Evolutionary conservation across 1,139 yeast species (phyloP).

Genomic region (Blastobotrys malaysiensis): DNA sequence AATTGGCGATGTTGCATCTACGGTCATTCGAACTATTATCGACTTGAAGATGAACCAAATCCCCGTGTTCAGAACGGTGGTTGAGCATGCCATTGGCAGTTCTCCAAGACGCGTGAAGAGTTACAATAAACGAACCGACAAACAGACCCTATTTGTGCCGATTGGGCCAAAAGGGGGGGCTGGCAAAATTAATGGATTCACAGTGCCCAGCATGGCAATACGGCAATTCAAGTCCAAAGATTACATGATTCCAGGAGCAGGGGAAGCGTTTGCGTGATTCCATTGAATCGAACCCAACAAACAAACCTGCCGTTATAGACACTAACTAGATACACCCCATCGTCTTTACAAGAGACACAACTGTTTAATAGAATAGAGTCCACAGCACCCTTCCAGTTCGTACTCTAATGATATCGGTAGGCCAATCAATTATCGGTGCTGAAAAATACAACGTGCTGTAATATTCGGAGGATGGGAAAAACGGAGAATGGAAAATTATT

Average conservation of each 20-base stretch:
- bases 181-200: constrained; percentile 17
- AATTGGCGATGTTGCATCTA: constrained; percentile 26
- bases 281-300: too few species aligned
- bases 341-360: too few species aligned
- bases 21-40: constrained; percentile 13
- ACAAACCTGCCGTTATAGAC: too few species aligned
- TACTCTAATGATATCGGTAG: too few species aligned
- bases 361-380: not conserved
- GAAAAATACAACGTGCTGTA: not conserved
- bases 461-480: not conserved
- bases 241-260: constrained; percentile 16
- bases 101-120: not conserved
- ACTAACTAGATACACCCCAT: too few species aligned
- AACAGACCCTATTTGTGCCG: constrained; percentile 12
- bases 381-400: not conserved
- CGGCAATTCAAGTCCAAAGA: constrained; percentile 16
- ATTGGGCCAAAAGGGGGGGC: constrained; percentile 19
- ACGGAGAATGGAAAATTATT: not conserved
- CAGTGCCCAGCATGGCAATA: constrained; percentile 18
- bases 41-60: constrained; percentile 17
- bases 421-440: not conserved
- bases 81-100: constrained; percentile 16
- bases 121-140: not conserved
- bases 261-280: not conserved
- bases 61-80: constrained; percentile 14